Evolutionary conservation across 2,329 filamentous ascomycete genomes (phyloP).

Genomic region (Penicillium sp.): DNA sequence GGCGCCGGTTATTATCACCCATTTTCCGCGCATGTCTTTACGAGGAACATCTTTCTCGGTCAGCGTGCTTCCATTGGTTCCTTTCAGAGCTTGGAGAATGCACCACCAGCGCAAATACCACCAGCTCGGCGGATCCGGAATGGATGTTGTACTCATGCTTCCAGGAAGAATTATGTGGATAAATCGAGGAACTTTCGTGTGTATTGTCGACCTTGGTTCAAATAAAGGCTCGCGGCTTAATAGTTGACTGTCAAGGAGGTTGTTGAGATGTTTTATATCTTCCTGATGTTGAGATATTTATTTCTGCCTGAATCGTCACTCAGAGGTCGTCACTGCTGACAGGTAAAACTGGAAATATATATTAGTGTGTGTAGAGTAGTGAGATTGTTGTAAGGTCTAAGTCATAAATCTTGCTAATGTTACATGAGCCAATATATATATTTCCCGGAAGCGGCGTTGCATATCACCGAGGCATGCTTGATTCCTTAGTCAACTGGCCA

Average conservation of each 20-base stretch:
- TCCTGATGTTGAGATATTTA: neutral
- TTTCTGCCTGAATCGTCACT: neutral
- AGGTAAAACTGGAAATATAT: too few relatives aligned
- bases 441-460: too few relatives aligned
- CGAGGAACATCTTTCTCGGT: neutral
- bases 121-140: neutral
- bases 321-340: neutral
- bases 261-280: neutral
- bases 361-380: too few relatives aligned
- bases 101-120: neutral
- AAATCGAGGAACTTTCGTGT: neutral
- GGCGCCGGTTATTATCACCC: constrained; percentile 8
- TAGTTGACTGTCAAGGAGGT: neutral
- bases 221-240: neutral
- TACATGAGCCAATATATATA: too few relatives aligned
- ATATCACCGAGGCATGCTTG: too few relatives aligned
- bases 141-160: neutral
- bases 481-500: too few relatives aligned
- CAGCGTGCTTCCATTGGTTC: neutral
- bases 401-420: too few relatives aligned
- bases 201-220: neutral
- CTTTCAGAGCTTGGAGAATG: neutral
- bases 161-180: neutral
- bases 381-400: too few relatives aligned
- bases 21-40: constrained; percentile 4